Percentiles rank a stretch among this genome's conserved stretches.
These are phyloP conservation scores for Aspergillus bertholletiae DNA, from an alignment of 495 filamentous ascomycete species.

Conservation along the genomic window DNA sequence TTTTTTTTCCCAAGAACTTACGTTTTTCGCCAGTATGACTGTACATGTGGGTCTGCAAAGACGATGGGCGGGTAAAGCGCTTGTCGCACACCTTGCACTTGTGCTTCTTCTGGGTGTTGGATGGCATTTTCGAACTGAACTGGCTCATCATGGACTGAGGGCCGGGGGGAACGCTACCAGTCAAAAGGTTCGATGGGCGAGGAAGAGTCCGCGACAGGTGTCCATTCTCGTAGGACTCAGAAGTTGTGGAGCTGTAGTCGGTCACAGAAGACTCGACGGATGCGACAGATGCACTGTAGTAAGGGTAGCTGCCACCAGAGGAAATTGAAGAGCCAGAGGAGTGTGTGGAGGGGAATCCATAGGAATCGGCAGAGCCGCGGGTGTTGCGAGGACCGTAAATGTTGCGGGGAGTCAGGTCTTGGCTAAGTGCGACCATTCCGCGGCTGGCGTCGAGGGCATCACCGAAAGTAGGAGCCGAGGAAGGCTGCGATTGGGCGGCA, in stretches of 20 bases:
- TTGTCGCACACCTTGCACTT: slow-evolving; percentile 99
- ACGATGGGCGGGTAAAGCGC: slow-evolving; percentile 94
- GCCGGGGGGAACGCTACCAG: slow-evolving; percentile 66
- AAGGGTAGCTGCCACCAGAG: slow-evolving; percentile 65
- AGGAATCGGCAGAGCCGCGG: slow-evolving; percentile 79
- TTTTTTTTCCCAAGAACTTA: slow-evolving; percentile 56
- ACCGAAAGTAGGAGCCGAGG: slow-evolving; percentile 35
- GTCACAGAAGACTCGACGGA: slow-evolving; percentile 89
- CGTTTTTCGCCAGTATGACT: slow-evolving; percentile 99
- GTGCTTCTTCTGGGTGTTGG: slow-evolving; percentile 98
- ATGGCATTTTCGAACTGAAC: slow-evolving; percentile 95
- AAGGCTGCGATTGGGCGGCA: slow-evolving; percentile 43
- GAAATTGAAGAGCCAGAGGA: slow-evolving; percentile 95
- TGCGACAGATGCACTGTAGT: slow-evolving; percentile 74
- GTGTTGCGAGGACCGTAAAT: slow-evolving; percentile 71
- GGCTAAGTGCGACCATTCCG: slow-evolving; percentile 94
- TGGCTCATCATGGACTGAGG: slow-evolving; percentile 98
- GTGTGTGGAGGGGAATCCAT: slow-evolving; percentile 88
- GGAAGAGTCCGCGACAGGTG: slow-evolving; percentile 74
- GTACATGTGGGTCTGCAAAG: slow-evolving; percentile 97
- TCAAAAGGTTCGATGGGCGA: slow-evolving; percentile 67
- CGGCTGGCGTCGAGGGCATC: slow-evolving; percentile 86
- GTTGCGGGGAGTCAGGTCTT: slow-evolving; percentile 75
- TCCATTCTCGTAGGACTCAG: slow-evolving; percentile 79
- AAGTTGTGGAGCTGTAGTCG: slow-evolving; percentile 84